Evolutionary conservation across 1,139 yeast species (phyloP).

Genomic region (Nakaseomyces delphensis): DNA sequence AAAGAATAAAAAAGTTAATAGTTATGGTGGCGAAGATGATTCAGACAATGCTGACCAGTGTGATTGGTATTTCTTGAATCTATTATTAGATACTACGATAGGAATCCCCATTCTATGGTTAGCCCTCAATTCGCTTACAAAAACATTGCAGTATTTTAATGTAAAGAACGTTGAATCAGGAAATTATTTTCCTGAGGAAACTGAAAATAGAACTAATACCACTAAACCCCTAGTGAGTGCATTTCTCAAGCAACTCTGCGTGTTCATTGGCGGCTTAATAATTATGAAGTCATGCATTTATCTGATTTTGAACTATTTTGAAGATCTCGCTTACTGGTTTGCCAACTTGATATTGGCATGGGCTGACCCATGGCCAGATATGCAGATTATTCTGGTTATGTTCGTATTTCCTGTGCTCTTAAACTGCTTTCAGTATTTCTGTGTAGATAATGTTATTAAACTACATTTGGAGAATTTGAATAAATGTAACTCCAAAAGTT

Average conservation of each 20-base stretch:
- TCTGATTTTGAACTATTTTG: conserved; percentile 48
- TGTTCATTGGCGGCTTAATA: conserved; percentile 53
- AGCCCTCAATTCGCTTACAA: conserved; percentile 38
- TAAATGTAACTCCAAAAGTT: conserved; percentile 1
- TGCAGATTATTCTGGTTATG: conserved; percentile 82
- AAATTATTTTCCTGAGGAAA: conserved; percentile 39
- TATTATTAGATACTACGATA: conserved; percentile 85
- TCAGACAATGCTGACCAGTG: conserved; percentile 48
- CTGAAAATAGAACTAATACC: conserved; percentile 4
- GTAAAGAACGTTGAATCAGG: conserved; percentile 70
- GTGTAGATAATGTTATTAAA: conserved; percentile 82
- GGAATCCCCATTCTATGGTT: conserved; percentile 80
- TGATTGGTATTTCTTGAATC: conserved; percentile 86
- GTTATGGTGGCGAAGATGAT: conserved; percentile 17
- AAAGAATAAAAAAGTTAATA: conserved; percentile 4
- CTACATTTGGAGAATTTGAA: conserved; percentile 32
- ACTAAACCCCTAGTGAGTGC: conserved; percentile 50
- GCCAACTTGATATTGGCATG: conserved; percentile 63
- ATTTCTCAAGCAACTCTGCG: conserved; percentile 61
- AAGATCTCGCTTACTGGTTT: conserved; percentile 35
- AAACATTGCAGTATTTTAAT: conserved; percentile 40
- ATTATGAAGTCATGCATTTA: conserved; percentile 50
- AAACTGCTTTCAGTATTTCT: conserved; percentile 79
- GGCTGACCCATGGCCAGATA: conserved; percentile 70
- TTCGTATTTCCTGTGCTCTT: conserved; percentile 67